These are phyloP conservation scores for Lactarius sp. DNA, from an alignment of 768 basidiomycete species.

Conservation along the genomic window DNA sequence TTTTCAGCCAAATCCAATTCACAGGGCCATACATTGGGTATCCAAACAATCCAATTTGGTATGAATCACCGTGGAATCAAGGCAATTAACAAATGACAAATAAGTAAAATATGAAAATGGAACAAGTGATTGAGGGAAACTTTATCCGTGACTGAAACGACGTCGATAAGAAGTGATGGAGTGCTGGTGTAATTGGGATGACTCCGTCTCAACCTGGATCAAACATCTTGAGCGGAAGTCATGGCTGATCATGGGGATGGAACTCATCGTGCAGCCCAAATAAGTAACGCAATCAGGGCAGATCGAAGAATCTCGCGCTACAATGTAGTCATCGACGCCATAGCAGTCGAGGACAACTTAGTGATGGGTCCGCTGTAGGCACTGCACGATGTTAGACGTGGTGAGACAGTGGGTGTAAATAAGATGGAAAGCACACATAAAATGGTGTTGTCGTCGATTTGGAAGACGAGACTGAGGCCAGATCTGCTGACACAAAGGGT, in stretches of 20 bases:
- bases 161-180: constrained; percentile 47
- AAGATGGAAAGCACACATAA: too few species aligned
- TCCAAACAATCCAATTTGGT: too few species aligned
- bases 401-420: constrained; percentile 32
- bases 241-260: not conserved
- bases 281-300: constrained; percentile 47
- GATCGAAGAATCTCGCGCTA: constrained; percentile 52
- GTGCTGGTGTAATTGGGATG: constrained; percentile 46
- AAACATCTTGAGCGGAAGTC: constrained; percentile 9
- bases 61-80: too few species aligned
- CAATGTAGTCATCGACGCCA: constrained; percentile 35
- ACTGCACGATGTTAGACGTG: too few species aligned
- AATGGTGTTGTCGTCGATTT: constrained; percentile 46
- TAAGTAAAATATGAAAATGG: too few species aligned
- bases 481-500: constrained; percentile 47
- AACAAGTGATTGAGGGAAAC: too few species aligned
- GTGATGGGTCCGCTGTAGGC: constrained; percentile 36
- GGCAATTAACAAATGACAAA: too few species aligned
- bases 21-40: too few species aligned
- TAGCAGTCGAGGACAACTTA: constrained; percentile 31
- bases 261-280: constrained; percentile 41
- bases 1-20: too few species aligned
- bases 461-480: constrained; percentile 44
- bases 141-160: constrained; percentile 38
- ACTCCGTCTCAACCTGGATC: constrained; percentile 37